These are phyloP conservation scores for Cryptococcus hybrid DNA, from an alignment of 1,284 basidiomycete species.

Conservation along the genomic window DNA sequence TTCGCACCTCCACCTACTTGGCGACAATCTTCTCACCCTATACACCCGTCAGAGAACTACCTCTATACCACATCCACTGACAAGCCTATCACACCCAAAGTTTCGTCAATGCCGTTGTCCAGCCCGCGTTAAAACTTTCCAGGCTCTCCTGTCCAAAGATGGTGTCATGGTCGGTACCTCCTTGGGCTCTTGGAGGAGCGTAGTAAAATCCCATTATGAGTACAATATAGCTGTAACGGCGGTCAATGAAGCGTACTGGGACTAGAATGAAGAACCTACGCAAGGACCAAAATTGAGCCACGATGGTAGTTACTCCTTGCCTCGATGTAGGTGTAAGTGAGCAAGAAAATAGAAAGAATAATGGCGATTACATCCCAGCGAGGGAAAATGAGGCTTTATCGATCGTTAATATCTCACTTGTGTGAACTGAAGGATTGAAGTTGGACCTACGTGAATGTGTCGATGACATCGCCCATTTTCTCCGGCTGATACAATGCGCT, in stretches of 20 bases:
- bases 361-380: conserved; percentile 98
- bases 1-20: no score
- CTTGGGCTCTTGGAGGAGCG: conserved; percentile 52
- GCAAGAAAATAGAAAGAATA: conserved; percentile 89
- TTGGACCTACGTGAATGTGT: conserved; percentile 78
- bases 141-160: conserved; percentile 6
- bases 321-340: conserved; percentile 99
- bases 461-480: conserved; percentile 74
- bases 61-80: no score
- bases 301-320: conserved; percentile 96
- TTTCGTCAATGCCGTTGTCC: conserved; percentile 9
- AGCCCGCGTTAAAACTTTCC: neutral
- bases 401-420: neutral
- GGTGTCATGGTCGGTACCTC: conserved; percentile 4
- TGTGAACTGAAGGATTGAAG: neutral
- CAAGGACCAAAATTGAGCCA: conserved; percentile 86
- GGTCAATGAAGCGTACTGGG: neutral
- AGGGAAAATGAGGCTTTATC: conserved; percentile 85
- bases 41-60: no score
- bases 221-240: conserved; percentile 65
- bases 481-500: conserved; percentile 87
- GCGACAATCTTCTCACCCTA: no score
- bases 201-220: conserved; percentile 76
- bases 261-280: conserved; percentile 54
- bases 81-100: conserved; percentile 10